Conservation (phyloP, 1,139 yeast species). For the Kluyveromyces sp. region DNA sequence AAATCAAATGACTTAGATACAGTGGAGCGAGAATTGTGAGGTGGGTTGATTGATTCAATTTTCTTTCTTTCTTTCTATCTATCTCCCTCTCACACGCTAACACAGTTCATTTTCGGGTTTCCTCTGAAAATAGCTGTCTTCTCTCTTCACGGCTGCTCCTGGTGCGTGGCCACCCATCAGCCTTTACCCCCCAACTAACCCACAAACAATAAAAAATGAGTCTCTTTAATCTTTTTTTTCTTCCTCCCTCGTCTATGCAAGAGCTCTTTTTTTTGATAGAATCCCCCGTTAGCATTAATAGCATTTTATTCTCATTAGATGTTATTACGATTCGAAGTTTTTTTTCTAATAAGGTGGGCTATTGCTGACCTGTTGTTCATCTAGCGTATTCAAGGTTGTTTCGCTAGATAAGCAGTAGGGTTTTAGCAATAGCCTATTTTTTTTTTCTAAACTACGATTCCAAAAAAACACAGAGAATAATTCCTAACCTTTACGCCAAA, state of each 20-base stretch:
- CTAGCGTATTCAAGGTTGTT: not conserved
- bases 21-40: not conserved
- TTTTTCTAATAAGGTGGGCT: conserved; percentile 6
- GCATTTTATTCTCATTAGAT: not conserved
- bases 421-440: not conserved
- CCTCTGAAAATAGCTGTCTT: no score
- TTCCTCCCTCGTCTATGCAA: not conserved
- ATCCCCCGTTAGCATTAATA: conserved; percentile 2
- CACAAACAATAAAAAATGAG: not conserved
- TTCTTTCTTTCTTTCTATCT: no score
- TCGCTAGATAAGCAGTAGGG: not conserved
- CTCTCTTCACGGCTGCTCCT: no score
- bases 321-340: conserved; percentile 8
- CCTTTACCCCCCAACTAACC: not conserved
- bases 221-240: not conserved
- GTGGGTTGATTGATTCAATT: no score
- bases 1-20: not conserved
- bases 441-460: not conserved
- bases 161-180: not conserved
- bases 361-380: not conserved
- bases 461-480: not conserved
- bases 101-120: no score
- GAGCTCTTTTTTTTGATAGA: conserved; percentile 10
- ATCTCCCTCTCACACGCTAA: no score
- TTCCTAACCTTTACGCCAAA: not conserved